phyloP scores from a whole-genome alignment of 805 yeast genomes.

The Wickerhamiella cacticola region DNA sequence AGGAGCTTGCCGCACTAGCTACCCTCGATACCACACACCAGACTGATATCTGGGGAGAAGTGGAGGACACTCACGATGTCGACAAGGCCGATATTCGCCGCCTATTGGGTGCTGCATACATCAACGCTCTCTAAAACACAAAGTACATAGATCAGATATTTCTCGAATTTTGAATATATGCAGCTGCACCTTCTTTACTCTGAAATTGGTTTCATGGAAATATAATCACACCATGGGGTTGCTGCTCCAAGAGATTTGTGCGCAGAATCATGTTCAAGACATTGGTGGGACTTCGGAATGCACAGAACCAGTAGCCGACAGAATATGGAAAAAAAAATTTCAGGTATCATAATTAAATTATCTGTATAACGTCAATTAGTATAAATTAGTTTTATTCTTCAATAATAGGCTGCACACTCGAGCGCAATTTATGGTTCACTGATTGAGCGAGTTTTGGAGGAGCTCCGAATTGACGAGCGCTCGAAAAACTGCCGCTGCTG shows the following conservation, averaged over 20 bases:
- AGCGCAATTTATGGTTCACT: conserved; percentile 11
- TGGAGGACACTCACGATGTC: conserved; percentile 98
- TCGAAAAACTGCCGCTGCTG: neutral
- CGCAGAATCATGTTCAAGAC: neutral
- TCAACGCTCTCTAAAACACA: conserved; percentile 32
- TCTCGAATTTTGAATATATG: neutral
- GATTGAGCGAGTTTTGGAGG: conserved; percentile 12
- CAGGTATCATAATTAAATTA: neutral
- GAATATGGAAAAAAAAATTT: too few relatives aligned
- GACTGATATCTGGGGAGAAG: conserved; percentile 93
- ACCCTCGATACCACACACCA: conserved; percentile 75
- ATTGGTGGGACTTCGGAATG: too few relatives aligned
- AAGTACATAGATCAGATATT: neutral
- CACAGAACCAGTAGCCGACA: too few relatives aligned
- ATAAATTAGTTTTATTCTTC: conserved; percentile 16
- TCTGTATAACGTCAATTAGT: neutral
- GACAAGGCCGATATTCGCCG: conserved; percentile 81
- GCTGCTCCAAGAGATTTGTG: neutral
- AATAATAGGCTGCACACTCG: conserved; percentile 17
- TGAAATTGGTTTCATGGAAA: neutral
- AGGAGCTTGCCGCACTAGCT: conserved; percentile 64
- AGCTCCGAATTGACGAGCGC: conserved; percentile 1
- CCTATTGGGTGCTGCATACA: conserved; percentile 66
- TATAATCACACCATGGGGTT: neutral
- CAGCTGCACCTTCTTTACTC: too few relatives aligned